phyloP scores from a whole-genome alignment of 352 stramenopile species.

The Pythium rishiriense region DNA sequence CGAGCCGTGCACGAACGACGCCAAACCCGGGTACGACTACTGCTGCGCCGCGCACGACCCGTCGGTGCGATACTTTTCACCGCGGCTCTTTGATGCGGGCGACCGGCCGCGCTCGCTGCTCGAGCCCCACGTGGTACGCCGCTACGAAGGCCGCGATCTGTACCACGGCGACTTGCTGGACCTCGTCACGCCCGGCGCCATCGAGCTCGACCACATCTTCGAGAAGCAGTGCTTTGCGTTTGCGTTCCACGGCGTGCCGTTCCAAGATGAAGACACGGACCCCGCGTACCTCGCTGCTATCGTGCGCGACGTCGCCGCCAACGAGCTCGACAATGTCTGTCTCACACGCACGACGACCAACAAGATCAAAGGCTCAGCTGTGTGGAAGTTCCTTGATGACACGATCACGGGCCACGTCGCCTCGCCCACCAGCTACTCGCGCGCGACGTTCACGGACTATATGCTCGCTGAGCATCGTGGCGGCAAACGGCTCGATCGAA shows the following conservation, averaged over 20 bases:
- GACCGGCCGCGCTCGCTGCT: slow-evolving; percentile 27
- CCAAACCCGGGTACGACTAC: slow-evolving; percentile 33
- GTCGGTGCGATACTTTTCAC: slow-evolving; percentile 28
- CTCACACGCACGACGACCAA: slow-evolving; percentile 45
- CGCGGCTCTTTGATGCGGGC: slow-evolving; percentile 34
- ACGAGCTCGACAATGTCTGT: slow-evolving; percentile 40
- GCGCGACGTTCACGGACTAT: slow-evolving; percentile 32
- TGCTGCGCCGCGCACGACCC: slow-evolving; percentile 45
- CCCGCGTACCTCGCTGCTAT: slow-evolving; percentile 24
- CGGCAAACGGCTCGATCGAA: slow-evolving; percentile 25
- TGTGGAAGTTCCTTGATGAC: slow-evolving; percentile 46
- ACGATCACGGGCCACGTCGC: slow-evolving; percentile 35
- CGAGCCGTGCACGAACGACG: slow-evolving; percentile 26
- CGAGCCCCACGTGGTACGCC: slow-evolving; percentile 29
- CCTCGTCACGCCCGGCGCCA: slow-evolving; percentile 24
- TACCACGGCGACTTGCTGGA: slow-evolving; percentile 42
- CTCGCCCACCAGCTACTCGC: not conserved
- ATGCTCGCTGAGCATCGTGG: slow-evolving; percentile 33
- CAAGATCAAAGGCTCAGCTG: slow-evolving; percentile 41
- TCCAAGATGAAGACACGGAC: slow-evolving; percentile 26
- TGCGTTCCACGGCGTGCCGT: slow-evolving; percentile 32
- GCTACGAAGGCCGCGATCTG: slow-evolving; percentile 33
- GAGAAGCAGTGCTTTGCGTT: slow-evolving; percentile 52
- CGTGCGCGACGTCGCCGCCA: slow-evolving; percentile 33
- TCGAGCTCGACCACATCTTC: slow-evolving; percentile 48